Evolutionary conservation across 805 yeast species (phyloP), one percentile per base, ranked within the genome.

Genomic region (Alloascoidea hylecoeti): DNA sequence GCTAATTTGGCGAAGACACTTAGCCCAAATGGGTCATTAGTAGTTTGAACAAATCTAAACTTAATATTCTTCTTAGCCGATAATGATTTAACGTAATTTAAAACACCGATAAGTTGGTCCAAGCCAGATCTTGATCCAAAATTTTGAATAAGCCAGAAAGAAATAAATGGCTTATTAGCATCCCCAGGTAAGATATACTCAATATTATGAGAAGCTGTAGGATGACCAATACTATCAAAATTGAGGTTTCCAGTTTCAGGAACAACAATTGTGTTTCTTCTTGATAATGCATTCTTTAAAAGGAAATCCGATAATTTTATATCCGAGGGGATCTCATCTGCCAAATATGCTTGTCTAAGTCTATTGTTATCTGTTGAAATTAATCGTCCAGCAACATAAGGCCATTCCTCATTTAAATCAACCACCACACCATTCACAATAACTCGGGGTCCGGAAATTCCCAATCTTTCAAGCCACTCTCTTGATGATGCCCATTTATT

Each of bases 81-180:
- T 23, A 9, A 18, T 35, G 47, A 35, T 46, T 53, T 37, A 38
- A 49, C 42, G 46, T 39, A 35, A 32, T 53, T 44, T 23, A 67
- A 44, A 0, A 66, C 42, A 19, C 58, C 58, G 15, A 53, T 38
- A 5, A 79, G 48, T 49, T 78, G 83, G 3, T 55, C 42, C 18
- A 67, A 46, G 4, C 68, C 57, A 3, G 49, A 35, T 2, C 44
- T 18, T 2, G 61, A 48, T 17, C 60, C 55, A 40, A 78, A 66
- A 46, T 76, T 72, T 28, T 83, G 92, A 38, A 75, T 61, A 6
- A 80, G 45, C 55, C 84, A 75, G 5, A 76, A 34, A 1, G 60
- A 51, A 6, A 45, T 40, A 3, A 41, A 38, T 15, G 40, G 12
- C 2, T 28, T 50, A 0, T 58, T 48, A 3, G 32, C 40, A 15